Evolutionary conservation across 2,329 filamentous ascomycete species (phyloP).

Genomic region (Aspergillus costaricaensis): DNA sequence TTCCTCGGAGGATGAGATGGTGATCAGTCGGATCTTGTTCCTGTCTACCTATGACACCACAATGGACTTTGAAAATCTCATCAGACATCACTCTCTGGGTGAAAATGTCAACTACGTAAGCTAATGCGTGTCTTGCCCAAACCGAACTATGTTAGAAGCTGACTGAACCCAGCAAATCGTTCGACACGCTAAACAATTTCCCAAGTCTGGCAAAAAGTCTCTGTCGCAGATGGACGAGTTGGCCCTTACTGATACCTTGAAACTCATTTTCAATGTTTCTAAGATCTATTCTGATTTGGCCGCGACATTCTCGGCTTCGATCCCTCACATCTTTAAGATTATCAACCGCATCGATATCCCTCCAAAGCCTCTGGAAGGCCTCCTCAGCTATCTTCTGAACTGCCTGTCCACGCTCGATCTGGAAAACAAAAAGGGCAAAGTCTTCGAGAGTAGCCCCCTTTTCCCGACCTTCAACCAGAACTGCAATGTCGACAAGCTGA

Average conservation of each 20-base stretch:
- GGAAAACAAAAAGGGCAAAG: slow-evolving; percentile 53
- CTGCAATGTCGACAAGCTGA: slow-evolving; percentile 63
- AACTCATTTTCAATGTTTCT: slow-evolving; percentile 85
- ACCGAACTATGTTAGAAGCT: slow-evolving; percentile 13
- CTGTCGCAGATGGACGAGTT: slow-evolving; percentile 64
- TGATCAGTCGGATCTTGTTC: slow-evolving; percentile 76
- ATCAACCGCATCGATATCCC: slow-evolving; percentile 63
- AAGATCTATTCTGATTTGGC: slow-evolving; percentile 68
- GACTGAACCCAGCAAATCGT: slow-evolving; percentile 57
- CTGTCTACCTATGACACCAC: slow-evolving; percentile 75
- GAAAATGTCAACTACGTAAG: slow-evolving; percentile 63
- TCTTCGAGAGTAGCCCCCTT: slow-evolving; percentile 53
- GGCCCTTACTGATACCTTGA: slow-evolving; percentile 80
- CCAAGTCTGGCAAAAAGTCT: slow-evolving; percentile 40
- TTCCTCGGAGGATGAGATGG: slow-evolving; percentile 80
- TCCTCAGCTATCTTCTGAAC: slow-evolving; percentile 74
- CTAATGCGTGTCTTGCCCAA: not conserved
- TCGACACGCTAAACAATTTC: slow-evolving; percentile 65
- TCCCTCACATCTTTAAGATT: slow-evolving; percentile 71
- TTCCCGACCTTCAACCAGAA: slow-evolving; percentile 67
- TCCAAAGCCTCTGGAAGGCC: slow-evolving; percentile 69
- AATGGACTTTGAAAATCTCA: slow-evolving; percentile 65
- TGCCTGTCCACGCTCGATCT: slow-evolving; percentile 78
- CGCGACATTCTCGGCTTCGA: slow-evolving; percentile 64
- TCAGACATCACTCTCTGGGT: slow-evolving; percentile 67